Conservation (phyloP, 352 stramenopile species). For the Phytophthora rubi region DNA sequence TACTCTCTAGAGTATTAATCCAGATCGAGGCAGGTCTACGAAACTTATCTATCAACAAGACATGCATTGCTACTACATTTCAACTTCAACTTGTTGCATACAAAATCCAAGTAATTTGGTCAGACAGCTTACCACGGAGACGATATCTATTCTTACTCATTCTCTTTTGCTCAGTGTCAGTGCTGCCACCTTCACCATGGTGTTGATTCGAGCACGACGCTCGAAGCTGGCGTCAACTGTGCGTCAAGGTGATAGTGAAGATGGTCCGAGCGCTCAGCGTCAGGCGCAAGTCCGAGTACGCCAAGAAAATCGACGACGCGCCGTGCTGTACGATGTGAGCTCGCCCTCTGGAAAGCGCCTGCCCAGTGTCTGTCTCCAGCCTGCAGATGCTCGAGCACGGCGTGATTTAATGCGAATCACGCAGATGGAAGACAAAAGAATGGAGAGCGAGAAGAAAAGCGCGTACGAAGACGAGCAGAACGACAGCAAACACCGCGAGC, state of each 20-base stretch:
- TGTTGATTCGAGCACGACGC: conserved; percentile 23
- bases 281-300: conserved; percentile 24
- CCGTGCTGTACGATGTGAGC: conserved; percentile 49
- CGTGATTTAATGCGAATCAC: conserved; percentile 51
- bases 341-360: conserved; percentile 38
- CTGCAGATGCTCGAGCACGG: conserved; percentile 48
- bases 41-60: conserved; percentile 45
- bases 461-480: conserved; percentile 58
- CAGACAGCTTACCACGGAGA: not conserved
- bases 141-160: not conserved
- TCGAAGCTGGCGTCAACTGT: conserved; percentile 15
- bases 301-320: conserved; percentile 42
- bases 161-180: not conserved
- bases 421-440: conserved; percentile 24
- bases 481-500: conserved; percentile 57
- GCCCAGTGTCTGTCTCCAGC: conserved; percentile 42
- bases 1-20: conserved; percentile 26
- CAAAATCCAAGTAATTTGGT: not conserved
- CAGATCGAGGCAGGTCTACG: conserved; percentile 5
- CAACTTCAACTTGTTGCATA: not conserved
- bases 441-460: conserved; percentile 16
- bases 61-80: conserved; percentile 8
- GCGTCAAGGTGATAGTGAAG: conserved; percentile 18
- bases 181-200: conserved; percentile 12
- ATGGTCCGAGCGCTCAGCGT: conserved; percentile 17